These are phyloP conservation scores for Calonectria hongkongensis DNA, from an alignment of 2,329 filamentous ascomycete species.

Conservation along the genomic window DNA sequence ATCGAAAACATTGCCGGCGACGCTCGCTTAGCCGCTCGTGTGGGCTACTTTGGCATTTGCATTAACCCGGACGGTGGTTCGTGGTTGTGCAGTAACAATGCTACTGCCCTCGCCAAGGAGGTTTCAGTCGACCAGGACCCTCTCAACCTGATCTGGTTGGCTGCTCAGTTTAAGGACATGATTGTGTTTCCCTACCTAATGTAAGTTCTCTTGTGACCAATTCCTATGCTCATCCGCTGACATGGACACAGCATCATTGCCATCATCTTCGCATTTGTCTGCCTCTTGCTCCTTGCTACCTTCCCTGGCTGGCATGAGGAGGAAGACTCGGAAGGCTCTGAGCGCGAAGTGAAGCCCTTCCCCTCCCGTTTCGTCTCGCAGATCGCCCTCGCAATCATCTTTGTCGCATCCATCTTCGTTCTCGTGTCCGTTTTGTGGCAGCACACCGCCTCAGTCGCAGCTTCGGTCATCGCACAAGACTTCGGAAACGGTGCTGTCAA, in stretches of 20 bases:
- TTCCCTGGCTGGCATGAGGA: constrained; percentile 99
- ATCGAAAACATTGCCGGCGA: constrained; percentile 93
- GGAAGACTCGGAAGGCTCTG: constrained; percentile 85
- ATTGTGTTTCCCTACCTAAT: constrained; percentile 98
- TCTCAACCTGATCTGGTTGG: constrained; percentile 97
- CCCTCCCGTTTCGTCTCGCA: constrained; percentile 94
- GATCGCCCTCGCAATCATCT: constrained; percentile 94
- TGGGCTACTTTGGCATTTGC: constrained; percentile 99
- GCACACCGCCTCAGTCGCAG: constrained; percentile 96
- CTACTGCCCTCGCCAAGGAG: constrained; percentile 92
- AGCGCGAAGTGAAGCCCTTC: constrained; percentile 94
- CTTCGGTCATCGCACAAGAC: constrained; percentile 93
- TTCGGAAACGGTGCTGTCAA: constrained; percentile 92
- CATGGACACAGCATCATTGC: constrained; percentile 85
- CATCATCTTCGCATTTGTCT: constrained; percentile 97
- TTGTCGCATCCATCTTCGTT: constrained; percentile 81
- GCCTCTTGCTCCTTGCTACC: constrained; percentile 94
- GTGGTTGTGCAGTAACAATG: constrained; percentile 98
- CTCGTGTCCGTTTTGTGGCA: constrained; percentile 90
- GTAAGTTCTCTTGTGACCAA: constrained; percentile 71
- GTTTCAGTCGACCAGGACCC: constrained; percentile 94
- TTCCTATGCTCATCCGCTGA: constrained; percentile 28
- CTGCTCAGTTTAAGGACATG: constrained; percentile 97
- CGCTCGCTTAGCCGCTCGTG: constrained; percentile 90
- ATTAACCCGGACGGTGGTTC: constrained; percentile 92